A percentile compares a stretch with the other conserved stretches of the same genome.
Evolutionary conservation across 148 eudicot species (phyloP).

Genomic region (Rhododendron mucronatum): DNA sequence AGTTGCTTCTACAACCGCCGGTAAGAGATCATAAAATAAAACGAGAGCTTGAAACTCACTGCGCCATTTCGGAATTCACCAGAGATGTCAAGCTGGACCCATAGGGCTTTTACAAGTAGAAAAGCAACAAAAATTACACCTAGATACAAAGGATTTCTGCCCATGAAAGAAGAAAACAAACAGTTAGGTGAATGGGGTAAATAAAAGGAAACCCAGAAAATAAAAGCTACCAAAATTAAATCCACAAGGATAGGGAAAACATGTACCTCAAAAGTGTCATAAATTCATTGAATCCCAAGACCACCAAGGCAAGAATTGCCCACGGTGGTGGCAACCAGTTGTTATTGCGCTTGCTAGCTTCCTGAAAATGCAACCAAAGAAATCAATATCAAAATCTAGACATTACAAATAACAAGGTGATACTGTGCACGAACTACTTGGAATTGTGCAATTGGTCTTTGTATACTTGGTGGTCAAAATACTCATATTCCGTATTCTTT

Average conservation of each 20-base stretch:
- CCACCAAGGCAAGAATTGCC: constrained; percentile 79
- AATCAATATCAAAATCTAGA: constrained; percentile 8
- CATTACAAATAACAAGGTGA: neutral
- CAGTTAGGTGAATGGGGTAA: neutral
- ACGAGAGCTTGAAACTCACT: constrained; percentile 44
- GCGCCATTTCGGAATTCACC: constrained; percentile 82
- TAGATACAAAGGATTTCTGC: constrained; percentile 90
- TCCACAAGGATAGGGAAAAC: neutral
- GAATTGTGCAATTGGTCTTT: neutral
- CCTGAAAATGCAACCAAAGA: constrained; percentile 44
- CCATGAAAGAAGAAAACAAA: constrained; percentile 15
- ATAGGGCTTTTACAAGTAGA: constrained; percentile 74
- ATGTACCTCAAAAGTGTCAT: constrained; percentile 90
- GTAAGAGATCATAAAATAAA: neutral
- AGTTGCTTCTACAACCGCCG: neutral
- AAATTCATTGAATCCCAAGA: constrained; percentile 93
- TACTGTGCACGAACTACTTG: neutral
- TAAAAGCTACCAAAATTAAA: neutral
- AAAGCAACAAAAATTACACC: constrained; percentile 69
- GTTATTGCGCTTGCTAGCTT: constrained; percentile 87
- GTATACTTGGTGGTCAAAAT: neutral
- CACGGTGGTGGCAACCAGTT: constrained; percentile 99
- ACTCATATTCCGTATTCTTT: neutral
- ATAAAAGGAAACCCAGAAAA: neutral
- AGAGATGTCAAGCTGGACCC: constrained; percentile 93